A percentile compares a stretch with the other conserved stretches of the same genome.
phyloP scores from a whole-genome alignment of 768 basidiomycete species.

The Mycena epipterygia region DNA sequence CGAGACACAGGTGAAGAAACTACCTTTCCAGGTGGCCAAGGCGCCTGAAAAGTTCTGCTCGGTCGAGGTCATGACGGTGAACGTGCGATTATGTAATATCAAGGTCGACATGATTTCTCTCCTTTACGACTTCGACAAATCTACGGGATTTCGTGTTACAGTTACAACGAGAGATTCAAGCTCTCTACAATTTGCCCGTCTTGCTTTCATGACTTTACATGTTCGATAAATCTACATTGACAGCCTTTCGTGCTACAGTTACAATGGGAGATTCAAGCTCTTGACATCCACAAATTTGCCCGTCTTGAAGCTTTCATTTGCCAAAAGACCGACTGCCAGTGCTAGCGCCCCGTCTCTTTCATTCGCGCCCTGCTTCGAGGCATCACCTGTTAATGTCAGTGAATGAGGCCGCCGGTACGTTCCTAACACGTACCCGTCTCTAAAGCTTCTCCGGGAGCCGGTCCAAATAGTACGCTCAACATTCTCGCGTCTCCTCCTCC shows the following conservation, averaged over 20 bases:
- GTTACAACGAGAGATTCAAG: constrained; percentile 45
- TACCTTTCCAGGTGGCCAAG: constrained; percentile 92
- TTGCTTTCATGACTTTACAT: constrained; percentile 62
- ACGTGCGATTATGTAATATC: not conserved
- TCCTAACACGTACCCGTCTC: too few relatives aligned
- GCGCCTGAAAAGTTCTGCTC: constrained; percentile 96
- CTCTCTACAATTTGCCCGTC: constrained; percentile 56
- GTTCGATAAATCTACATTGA: too few relatives aligned
- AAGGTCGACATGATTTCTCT: not conserved
- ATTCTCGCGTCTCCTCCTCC: constrained; percentile 64
- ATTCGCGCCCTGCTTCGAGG: constrained; percentile 60
- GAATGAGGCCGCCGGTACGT: too few relatives aligned
- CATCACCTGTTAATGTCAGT: too few relatives aligned
- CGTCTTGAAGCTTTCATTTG: constrained; percentile 64
- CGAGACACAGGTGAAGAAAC: constrained; percentile 32
- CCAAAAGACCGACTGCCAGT: constrained; percentile 61
- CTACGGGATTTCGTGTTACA: not conserved
- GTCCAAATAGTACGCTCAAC: constrained; percentile 63
- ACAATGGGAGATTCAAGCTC: constrained; percentile 46
- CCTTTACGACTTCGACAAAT: not conserved
- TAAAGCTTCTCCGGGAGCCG: constrained; percentile 54
- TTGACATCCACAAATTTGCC: constrained; percentile 57
- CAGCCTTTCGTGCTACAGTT: constrained; percentile 7
- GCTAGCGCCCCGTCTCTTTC: constrained; percentile 63
- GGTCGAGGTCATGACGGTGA: constrained; percentile 43